phyloP scores from a whole-genome alignment of 2,329 filamentous ascomycete genomes.

The Myotisia sp. region DNA sequence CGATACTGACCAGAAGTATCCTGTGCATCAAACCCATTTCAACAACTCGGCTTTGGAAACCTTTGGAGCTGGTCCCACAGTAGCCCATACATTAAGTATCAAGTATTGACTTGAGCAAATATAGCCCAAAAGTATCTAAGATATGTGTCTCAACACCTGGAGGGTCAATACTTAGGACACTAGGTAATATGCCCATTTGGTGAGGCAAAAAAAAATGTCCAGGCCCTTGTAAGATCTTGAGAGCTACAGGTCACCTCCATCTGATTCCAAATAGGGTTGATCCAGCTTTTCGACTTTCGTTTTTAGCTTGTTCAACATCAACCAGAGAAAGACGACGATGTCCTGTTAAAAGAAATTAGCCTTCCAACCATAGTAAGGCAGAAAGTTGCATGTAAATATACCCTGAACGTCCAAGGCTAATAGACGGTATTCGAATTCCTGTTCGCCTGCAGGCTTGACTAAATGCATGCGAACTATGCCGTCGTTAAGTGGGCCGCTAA shows the following conservation, averaged over 20 bases:
- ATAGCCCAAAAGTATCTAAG: no score
- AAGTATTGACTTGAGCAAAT: no score
- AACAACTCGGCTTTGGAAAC: no score
- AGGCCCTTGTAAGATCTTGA: no score
- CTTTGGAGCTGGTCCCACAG: no score
- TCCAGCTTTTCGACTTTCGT: slow-evolving; percentile 26
- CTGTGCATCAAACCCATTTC: no score
- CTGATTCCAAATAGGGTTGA: slow-evolving; percentile 38
- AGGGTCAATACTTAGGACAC: no score
- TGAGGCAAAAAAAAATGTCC: no score
- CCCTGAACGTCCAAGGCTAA: slow-evolving; percentile 69
- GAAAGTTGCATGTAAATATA: background rate
- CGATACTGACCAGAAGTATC: no score
- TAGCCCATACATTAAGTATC: no score
- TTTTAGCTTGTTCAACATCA: slow-evolving; percentile 27
- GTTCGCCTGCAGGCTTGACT: slow-evolving; percentile 49
- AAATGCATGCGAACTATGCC: slow-evolving; percentile 69
- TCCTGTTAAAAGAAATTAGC: slow-evolving; percentile 16
- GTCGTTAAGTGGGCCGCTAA: slow-evolving; percentile 60
- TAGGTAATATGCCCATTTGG: no score
- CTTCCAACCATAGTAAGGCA: slow-evolving; percentile 6
- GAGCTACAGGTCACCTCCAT: slow-evolving; percentile 26
- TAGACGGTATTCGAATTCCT: slow-evolving; percentile 63
- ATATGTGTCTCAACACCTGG: no score
- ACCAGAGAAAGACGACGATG: slow-evolving; percentile 34